Evolutionary conservation across 2,329 filamentous ascomycete genomes (phyloP).

Genomic region (Pseudogymnoascus sp.): DNA sequence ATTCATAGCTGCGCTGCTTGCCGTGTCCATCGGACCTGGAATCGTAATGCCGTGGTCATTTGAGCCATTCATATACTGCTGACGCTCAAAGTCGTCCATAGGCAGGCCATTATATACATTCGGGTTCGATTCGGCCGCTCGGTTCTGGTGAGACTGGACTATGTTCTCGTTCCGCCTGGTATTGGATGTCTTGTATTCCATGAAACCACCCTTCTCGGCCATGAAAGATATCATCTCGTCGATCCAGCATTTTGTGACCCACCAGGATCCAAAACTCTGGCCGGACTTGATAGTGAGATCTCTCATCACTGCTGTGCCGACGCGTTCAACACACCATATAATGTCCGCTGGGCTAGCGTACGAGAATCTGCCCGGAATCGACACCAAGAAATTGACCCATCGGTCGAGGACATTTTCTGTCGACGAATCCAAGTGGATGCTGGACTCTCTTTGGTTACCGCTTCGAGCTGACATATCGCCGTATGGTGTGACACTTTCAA

Average conservation of each 20-base stretch:
- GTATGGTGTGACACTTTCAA: conserved; percentile 55
- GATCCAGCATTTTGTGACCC: conserved; percentile 91
- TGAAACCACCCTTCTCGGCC: conserved; percentile 83
- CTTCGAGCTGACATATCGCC: conserved; percentile 47
- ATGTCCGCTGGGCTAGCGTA: conserved; percentile 66
- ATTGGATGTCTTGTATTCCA: conserved; percentile 49
- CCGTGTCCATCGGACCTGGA: conserved; percentile 27
- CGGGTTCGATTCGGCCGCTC: conserved; percentile 22
- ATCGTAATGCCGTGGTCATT: conserved; percentile 15
- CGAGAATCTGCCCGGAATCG: conserved; percentile 63
- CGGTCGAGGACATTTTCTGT: conserved; percentile 67
- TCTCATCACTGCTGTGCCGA: conserved; percentile 70
- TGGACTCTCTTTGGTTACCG: conserved; percentile 35
- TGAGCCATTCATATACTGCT: conserved; percentile 19
- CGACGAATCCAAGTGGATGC: conserved; percentile 34
- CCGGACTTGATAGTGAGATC: conserved; percentile 74
- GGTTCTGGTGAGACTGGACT: conserved; percentile 13
- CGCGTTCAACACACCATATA: conserved; percentile 66
- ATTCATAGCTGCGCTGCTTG: conserved; percentile 40
- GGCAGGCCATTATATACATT: conserved; percentile 26
- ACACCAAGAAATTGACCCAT: conserved; percentile 67
- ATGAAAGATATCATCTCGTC: conserved; percentile 92
- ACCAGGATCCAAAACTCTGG: conserved; percentile 83
- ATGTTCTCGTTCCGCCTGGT: conserved; percentile 13
- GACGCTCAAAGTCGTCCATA: conserved; percentile 24